These are phyloP conservation scores for Kazachstania kunashirensis DNA, from an alignment of 805 yeast genomes.

Conservation along the genomic window DNA sequence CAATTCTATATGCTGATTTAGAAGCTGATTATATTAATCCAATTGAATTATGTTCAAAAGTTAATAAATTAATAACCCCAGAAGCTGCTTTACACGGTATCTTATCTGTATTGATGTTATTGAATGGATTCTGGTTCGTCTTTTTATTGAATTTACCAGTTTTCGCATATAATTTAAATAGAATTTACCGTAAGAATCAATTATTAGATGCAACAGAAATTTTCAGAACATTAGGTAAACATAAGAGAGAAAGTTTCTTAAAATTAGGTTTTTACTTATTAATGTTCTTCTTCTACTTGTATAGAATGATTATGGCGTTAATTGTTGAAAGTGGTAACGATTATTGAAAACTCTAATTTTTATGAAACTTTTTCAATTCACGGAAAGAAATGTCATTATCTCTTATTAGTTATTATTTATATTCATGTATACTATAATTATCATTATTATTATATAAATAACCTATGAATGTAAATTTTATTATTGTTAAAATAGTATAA, in stretches of 20 bases:
- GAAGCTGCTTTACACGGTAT: slow-evolving; percentile 80
- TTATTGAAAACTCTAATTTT: too few species aligned
- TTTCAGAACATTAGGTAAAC: slow-evolving; percentile 85
- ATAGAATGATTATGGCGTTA: slow-evolving; percentile 90
- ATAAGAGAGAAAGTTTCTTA: slow-evolving; percentile 84
- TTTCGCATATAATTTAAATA: slow-evolving; percentile 73
- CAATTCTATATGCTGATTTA: slow-evolving; percentile 89
- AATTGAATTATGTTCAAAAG: slow-evolving; percentile 86
- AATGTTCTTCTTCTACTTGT: slow-evolving; percentile 90
- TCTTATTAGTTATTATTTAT: too few species aligned
- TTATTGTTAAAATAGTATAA: too few species aligned
- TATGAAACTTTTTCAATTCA: too few species aligned
- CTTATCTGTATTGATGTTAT: slow-evolving; percentile 56
- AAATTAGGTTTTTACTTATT: slow-evolving; percentile 85
- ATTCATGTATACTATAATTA: background rate
- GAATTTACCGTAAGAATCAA: slow-evolving; percentile 70
- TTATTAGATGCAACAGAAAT: slow-evolving; percentile 94
- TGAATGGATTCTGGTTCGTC: slow-evolving; percentile 89
- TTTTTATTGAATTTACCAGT: slow-evolving; percentile 77
- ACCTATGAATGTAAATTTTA: too few species aligned
- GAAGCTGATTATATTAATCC: slow-evolving; percentile 97
- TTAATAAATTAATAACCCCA: slow-evolving; percentile 81
- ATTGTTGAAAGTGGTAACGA: slow-evolving; percentile 41
- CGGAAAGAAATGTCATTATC: too few species aligned
- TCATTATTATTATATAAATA: background rate